Base-by-base conservation (phyloP, 768 basidiomycete genomes). In the Termitomyces sp. region DNA sequence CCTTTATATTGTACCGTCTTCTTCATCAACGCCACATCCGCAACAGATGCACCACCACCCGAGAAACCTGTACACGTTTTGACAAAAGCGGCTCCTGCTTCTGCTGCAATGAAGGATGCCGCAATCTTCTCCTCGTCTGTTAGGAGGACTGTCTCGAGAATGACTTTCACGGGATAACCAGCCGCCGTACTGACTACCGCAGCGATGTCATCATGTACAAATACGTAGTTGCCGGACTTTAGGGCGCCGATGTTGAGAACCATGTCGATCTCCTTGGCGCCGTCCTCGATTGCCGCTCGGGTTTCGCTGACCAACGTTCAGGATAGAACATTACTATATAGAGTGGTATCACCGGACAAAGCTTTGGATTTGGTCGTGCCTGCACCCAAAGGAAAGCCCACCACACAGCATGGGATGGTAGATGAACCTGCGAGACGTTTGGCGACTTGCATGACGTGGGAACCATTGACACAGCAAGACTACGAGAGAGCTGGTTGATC, bases 1-100 rank as follows among this genome's bases (percentile, higher is more conserved):
- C 60, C 64, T 54, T 70, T 73, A 51, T 71, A 71, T 8, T 62
- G 64, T 15, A 79, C 77, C 0, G 72, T 64, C 50, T 63, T 69
- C 51, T 68, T 73, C 75, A 80, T 77, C 44, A 79, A 60, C 7
- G 59, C 59, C 0, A 80, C 77, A 60, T 82, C 79, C 28, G 71
- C 70, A 41, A 65, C 66, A 2, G 72, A 73, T 1, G 80, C 79
- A 0, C 71, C 77, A 28, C 79, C 78, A 5, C 76, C 72, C 5
- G 67, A 71, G 54, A 81, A 82, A 2, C 79, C 79, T 0, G 79
- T 82, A 47, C 73, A 78, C 0, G 79, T 82, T 64, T 81, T 80
- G n/a, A 82, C 78, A 52, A 77, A 81, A 0, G 69, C 65, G 0
- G 78, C 80, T 6, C 78, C 79, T 0, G 79, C 78, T 60, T 78